These are phyloP conservation scores for Peribolospora kevripleyi DNA, from an alignment of 768 basidiomycete species.

Conservation along the genomic window DNA sequence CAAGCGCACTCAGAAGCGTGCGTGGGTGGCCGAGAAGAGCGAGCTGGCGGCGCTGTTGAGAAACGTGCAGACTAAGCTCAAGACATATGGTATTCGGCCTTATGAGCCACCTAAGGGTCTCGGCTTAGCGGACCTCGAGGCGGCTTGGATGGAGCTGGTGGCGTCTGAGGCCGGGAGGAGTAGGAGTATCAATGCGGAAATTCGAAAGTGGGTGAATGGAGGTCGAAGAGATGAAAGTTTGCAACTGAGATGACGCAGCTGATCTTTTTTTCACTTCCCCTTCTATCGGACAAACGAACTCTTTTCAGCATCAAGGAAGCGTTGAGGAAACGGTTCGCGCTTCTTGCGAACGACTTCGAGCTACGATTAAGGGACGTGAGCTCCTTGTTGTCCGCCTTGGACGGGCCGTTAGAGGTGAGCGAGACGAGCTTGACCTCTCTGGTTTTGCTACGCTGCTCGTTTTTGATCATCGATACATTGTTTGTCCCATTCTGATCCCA, in stretches of 20 bases:
- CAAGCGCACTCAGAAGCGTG: conserved; percentile 62
- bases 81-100: conserved; percentile 63
- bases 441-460: background rate
- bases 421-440: background rate
- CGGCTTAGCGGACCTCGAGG: conserved; percentile 45
- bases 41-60: conserved; percentile 68
- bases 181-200: conserved; percentile 62
- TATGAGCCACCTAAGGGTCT: conserved; percentile 58
- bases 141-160: conserved; percentile 48
- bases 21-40: conserved; percentile 72
- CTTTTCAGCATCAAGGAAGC: conserved; percentile 48
- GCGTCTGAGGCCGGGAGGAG: conserved; percentile 51
- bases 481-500: conserved; percentile 13
- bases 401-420: conserved; percentile 48
- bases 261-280: background rate
- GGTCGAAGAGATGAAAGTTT: background rate
- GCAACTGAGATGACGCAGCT: background rate
- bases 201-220: conserved; percentile 41
- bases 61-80: conserved; percentile 79
- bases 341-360: conserved; percentile 52
- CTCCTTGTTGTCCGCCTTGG: conserved; percentile 43
- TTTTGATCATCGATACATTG: too few species aligned
- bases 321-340: conserved; percentile 51
- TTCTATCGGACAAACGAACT: background rate
- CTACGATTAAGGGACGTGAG: conserved; percentile 40